Evolutionary conservation across 306 rosid species (phyloP), one percentile per base, ranked within the genome.

Genomic region (Quercus ilex): DNA sequence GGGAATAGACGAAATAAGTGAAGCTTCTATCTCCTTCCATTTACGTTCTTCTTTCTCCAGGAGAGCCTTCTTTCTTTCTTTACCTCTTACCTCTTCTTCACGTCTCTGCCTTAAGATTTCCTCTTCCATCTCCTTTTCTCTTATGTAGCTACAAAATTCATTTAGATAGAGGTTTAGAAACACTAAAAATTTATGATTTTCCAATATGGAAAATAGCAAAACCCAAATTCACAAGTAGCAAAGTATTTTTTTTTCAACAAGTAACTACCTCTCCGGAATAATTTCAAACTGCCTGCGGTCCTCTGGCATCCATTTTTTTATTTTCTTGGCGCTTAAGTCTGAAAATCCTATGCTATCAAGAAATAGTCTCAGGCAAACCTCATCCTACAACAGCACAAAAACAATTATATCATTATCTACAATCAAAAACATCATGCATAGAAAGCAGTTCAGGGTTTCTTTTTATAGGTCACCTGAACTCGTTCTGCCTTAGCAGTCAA

Each of bases 51-150:
- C 99, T 85, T 93, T 96, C 87, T 96, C 96, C 65, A 96, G 90
- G 63, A 96, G 92, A 46, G 94, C 98, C 88, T 93, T 96, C 86
- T 98, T 91, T 88, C 99, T 91, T 89, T 93, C 99, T 84, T 93
- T 96, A 71, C 99, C 99, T 81, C 92, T 91, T 60, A 98, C 99
- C 89, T 93, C 99, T 83, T 96, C 99, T 83, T 96, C 99, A 67
- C 99, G 98, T 81, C 99, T 89, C 83, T 93, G 99, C 96, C 86
- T 89, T 84, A 96, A 85, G 79, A 96, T 90, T 85, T 96, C 99
- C 85, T 96, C 99, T 91, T 96, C 99, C 97, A 96, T 96, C 90
- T 96, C 98, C 83, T 90, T 96, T 84, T 96, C 99, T 85, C 99
- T 93, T 71, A 96, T 89, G 83, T 96, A 96, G 89, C 99, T 93